Evolutionary conservation across 2,329 filamentous ascomycete genomes (phyloP).

Genomic region (Ceratocystis papillata): DNA sequence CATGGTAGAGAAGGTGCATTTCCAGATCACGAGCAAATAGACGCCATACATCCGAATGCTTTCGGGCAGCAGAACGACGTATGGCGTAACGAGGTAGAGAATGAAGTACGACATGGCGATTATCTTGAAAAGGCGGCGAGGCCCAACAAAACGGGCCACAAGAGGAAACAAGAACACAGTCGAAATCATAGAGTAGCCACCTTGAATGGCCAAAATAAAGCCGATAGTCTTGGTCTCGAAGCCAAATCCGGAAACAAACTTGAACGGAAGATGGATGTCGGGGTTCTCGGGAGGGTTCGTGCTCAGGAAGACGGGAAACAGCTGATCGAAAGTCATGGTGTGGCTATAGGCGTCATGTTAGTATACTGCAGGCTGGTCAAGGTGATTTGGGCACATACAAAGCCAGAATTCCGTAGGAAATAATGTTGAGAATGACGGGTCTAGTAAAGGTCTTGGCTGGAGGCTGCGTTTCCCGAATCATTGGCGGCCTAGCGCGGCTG

Average conservation of each 20-base stretch:
- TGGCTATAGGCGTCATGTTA: slow-evolving; percentile 47
- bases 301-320: slow-evolving; percentile 85
- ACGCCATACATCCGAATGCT: slow-evolving; percentile 61
- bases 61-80: slow-evolving; percentile 72
- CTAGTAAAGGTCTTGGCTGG: slow-evolving; percentile 58
- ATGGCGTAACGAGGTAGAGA: slow-evolving; percentile 79
- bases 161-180: slow-evolving; percentile 77
- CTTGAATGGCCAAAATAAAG: slow-evolving; percentile 77
- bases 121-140: slow-evolving; percentile 69
- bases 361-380: slow-evolving; percentile 19
- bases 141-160: slow-evolving; percentile 63
- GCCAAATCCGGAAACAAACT: slow-evolving; percentile 77
- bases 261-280: slow-evolving; percentile 61
- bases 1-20: slow-evolving; percentile 84
- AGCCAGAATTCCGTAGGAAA: slow-evolving; percentile 83
- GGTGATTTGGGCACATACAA: slow-evolving; percentile 49
- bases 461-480: slow-evolving; percentile 26
- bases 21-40: slow-evolving; percentile 71
- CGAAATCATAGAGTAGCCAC: slow-evolving; percentile 76
- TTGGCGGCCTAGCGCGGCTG: not conserved
- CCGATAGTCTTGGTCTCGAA: slow-evolving; percentile 76
- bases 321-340: slow-evolving; percentile 91
- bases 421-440: slow-evolving; percentile 76
- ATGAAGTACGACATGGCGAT: slow-evolving; percentile 74
- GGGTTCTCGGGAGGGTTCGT: slow-evolving; percentile 43